These are phyloP conservation scores for Castanospermum australe DNA, from an alignment of 306 rosid genomes.

Conservation along the genomic window DNA sequence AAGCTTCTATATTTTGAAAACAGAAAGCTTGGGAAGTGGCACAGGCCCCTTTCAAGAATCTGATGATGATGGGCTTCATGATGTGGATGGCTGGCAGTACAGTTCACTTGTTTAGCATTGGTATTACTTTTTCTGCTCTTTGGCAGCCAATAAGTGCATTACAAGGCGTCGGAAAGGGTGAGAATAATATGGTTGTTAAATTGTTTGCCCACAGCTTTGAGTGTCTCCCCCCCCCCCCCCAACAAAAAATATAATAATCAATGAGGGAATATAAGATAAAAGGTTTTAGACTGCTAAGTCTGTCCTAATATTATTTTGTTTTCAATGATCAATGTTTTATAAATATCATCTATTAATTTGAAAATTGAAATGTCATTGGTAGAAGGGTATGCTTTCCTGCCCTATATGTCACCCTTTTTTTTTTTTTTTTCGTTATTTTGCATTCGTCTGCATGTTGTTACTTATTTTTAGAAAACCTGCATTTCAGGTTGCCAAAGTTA, in stretches of 20 bases:
- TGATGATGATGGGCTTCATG: slow-evolving; percentile 84
- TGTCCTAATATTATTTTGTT: no score
- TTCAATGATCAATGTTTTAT: no score
- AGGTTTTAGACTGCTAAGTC: no score
- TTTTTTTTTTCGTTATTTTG: neutral
- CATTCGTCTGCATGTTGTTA: no score
- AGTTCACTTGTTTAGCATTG: slow-evolving; percentile 75
- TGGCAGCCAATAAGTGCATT: slow-evolving; percentile 78
- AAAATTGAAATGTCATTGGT: no score
- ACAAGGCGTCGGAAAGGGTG: slow-evolving; percentile 79
- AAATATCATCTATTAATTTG: no score
- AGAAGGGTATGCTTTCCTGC: no score
- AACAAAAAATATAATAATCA: no score
- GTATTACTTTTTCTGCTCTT: slow-evolving; percentile 77
- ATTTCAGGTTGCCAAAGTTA: no score
- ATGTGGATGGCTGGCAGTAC: slow-evolving; percentile 91
- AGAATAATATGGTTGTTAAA: neutral
- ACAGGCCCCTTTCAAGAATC: slow-evolving; percentile 73
- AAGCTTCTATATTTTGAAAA: slow-evolving; percentile 3
- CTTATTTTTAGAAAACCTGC: neutral
- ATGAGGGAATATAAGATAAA: no score
- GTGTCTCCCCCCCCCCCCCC: neutral
- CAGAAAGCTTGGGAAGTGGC: slow-evolving; percentile 92
- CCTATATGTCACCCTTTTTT: no score
- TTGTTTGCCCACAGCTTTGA: neutral